phyloP scores from a whole-genome alignment of 768 basidiomycete species.

The Daedaleopsis sinensis region DNA sequence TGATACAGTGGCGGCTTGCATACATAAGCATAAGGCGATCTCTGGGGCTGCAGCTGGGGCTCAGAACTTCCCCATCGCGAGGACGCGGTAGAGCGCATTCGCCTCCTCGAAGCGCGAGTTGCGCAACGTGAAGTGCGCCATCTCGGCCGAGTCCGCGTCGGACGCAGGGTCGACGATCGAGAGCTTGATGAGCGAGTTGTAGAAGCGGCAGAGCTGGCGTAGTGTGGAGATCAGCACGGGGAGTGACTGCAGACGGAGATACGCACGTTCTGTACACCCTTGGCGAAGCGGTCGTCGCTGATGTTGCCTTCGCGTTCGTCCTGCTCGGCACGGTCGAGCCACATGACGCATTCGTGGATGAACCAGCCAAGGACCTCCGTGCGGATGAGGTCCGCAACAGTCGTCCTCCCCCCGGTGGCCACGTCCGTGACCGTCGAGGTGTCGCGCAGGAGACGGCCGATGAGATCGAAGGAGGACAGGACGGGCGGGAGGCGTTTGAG shows the following conservation, averaged over 20 bases:
- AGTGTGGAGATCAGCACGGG: not conserved
- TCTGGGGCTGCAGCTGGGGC: not conserved
- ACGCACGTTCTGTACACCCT: constrained; percentile 71
- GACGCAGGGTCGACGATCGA: constrained; percentile 62
- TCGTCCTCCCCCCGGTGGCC: constrained; percentile 49
- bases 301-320: constrained; percentile 70
- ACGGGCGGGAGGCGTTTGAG: constrained; percentile 71
- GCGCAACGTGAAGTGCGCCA: constrained; percentile 74
- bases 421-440: constrained; percentile 47
- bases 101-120: constrained; percentile 79
- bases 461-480: constrained; percentile 71
- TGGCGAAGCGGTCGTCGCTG: constrained; percentile 74
- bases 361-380: constrained; percentile 71
- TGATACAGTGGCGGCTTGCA: not conserved
- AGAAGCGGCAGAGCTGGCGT: constrained; percentile 75
- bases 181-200: constrained; percentile 67
- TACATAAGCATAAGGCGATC: not conserved
- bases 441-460: constrained; percentile 70
- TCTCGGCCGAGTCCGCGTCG: constrained; percentile 73
- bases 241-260: not conserved
- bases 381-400: constrained; percentile 66
- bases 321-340: constrained; percentile 70
- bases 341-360: constrained; percentile 67
- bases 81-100: constrained; percentile 66
- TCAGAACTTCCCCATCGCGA: constrained; percentile 49